A percentile compares a stretch with the other conserved stretches of the same genome.
These are phyloP conservation scores for Cucurbita pepo DNA, from an alignment of 306 rosid genomes.

Conservation along the genomic window DNA sequence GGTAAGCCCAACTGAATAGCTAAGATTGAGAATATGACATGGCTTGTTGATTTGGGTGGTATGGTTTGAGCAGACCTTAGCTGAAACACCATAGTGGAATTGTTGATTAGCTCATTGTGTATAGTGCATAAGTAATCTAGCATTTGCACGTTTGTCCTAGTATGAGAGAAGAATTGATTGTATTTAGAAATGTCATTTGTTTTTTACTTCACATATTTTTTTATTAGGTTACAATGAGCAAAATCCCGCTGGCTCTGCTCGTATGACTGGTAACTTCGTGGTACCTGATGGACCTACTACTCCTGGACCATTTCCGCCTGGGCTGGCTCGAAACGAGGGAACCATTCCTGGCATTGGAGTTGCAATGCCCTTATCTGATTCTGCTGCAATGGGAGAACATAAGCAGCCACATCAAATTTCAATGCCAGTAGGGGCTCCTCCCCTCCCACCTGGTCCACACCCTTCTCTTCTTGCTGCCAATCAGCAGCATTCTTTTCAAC, in stretches of 20 bases:
- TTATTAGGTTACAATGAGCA: conserved; percentile 73
- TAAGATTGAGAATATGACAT: too few relatives aligned
- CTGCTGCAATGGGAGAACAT: conserved; percentile 55
- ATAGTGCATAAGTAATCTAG: background rate
- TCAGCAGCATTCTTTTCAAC: conserved; percentile 79
- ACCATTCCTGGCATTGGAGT: conserved; percentile 94
- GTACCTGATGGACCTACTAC: conserved; percentile 71
- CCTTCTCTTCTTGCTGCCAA: conserved; percentile 80
- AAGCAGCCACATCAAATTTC: conserved; percentile 66
- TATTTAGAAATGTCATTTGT: background rate
- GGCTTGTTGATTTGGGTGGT: too few relatives aligned
- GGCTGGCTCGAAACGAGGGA: conserved; percentile 83
- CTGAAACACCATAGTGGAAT: background rate
- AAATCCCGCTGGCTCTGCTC: conserved; percentile 54
- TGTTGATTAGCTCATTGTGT: background rate
- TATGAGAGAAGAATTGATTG: background rate
- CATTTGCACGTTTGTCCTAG: background rate
- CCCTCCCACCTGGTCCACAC: conserved; percentile 98
- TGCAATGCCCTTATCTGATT: conserved; percentile 82
- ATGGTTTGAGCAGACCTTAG: too few relatives aligned
- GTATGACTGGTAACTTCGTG: conserved; percentile 47
- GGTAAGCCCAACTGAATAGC: conserved; percentile 11
- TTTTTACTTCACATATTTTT: background rate
- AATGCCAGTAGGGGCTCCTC: conserved; percentile 74
- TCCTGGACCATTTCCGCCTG: conserved; percentile 82